Conservation (phyloP, 257 asterid genomes). For the Echium plantagineum region DNA sequence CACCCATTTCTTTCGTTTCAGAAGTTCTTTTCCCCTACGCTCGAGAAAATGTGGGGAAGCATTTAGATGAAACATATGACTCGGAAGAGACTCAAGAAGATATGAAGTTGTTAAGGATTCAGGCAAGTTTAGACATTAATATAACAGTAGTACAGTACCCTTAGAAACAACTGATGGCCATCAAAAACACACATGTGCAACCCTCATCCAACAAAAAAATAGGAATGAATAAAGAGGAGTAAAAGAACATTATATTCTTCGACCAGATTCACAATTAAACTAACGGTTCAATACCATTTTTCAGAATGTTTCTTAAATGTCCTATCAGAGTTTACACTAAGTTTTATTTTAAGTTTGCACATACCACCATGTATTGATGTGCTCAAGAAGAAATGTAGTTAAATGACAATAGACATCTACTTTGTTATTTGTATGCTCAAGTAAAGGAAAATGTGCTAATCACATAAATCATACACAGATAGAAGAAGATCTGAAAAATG, state of each 20-base stretch:
- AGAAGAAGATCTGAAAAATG: slow-evolving; percentile 56
- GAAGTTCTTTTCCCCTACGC: slow-evolving; percentile 94
- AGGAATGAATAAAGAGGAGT: neutral
- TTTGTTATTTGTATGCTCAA: neutral
- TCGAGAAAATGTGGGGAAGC: slow-evolving; percentile 79
- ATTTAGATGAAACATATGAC: slow-evolving; percentile 69
- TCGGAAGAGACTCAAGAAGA: slow-evolving; percentile 76
- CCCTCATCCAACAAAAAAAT: neutral
- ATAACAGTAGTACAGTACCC: neutral
- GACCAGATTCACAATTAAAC: neutral
- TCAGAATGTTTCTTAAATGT: neutral
- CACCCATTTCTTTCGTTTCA: slow-evolving; percentile 85
- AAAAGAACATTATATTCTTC: no score
- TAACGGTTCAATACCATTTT: no score
- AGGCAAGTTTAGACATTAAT: slow-evolving; percentile 36
- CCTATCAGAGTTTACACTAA: neutral
- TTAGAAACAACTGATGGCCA: neutral
- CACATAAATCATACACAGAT: slow-evolving; percentile 38
- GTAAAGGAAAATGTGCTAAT: neutral
- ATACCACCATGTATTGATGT: no score
- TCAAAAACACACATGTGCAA: neutral
- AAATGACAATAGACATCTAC: neutral
- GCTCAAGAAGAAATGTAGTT: neutral
- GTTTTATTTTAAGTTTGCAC: neutral
- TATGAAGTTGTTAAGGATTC: slow-evolving; percentile 61